Evolutionary conservation across 2,329 filamentous ascomycete genomes (phyloP), one percentile per base, ranked within the genome.

Genomic region (Cladobotryum protrusum): DNA sequence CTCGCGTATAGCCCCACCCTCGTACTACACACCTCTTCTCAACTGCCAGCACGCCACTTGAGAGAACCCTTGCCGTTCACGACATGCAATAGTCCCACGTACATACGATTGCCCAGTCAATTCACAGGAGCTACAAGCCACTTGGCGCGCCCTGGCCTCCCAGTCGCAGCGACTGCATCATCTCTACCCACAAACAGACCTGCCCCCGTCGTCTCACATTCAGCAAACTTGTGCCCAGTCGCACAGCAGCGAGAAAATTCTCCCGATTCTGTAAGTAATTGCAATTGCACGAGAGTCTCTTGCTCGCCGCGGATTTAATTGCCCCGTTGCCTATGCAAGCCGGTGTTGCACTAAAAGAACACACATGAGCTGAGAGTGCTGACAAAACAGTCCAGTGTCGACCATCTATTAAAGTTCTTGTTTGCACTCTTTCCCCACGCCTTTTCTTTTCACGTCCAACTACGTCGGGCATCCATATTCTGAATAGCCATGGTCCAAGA

Each of bases 401-500:
- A 24, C 32, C 12, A 36, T 47, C 35, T 43, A 40, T 42, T 45
- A 35, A 48, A 41, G 17, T 32, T 44, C 36, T 40, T 36, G 35
- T 17, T 37, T 32, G 39, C 45, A 17, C 18, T 35, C 33, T 46
- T 6, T 17, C 49, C 29, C 40, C 19, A 36, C 15, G 19, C 18
- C n/a, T 40, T 34, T 29, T 14, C 24, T 32, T 29, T 33, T 20
- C 47, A 34, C 29, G 17, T 35, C 36, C 39, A 41, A 37, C 35
- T 13, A 17, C 35, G 35, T 37, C 35, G 17, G 39, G 29, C 15
- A 29, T 35, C 35, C 42, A 36, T 13, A 36, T 14, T 43, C 37
- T 40, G 37, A 24, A 44, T 35, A 48, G 43, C 39, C 53, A 75
- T 75, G 72, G 72, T 72, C 45, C 69, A 67, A 55, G 63, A 70